Evolutionary conservation across 345 rosid genomes (phyloP), one percentile per base, ranked within the genome.

Genomic region (Lepidium didymum): DNA sequence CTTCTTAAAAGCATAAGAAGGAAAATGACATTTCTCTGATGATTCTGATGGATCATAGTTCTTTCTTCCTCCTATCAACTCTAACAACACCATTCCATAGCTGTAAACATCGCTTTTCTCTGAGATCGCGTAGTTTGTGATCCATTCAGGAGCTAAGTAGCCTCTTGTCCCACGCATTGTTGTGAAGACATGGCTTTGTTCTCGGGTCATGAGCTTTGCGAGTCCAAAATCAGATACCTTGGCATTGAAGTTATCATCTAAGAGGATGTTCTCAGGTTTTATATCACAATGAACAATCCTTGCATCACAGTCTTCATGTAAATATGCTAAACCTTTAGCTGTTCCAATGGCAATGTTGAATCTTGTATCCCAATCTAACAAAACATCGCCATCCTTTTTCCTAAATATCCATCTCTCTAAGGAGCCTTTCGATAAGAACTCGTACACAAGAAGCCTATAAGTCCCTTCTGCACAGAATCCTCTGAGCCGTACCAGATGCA

Each of bases 51-150:
- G 82, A 50, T 78, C 84, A 3, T 72, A 93, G 89, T 82, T 93
- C 73, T 90, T 90, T 68, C 97, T 85, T 50, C 98, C 97, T 7
- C 90, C 85, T 15, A 93, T 84, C 58, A 93, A 82, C 84, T 93
- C 98, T 1, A 93, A 83, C 58, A 93, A 68, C 44, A 93, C 78
- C 91, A 90, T 87, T 2, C 97, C 98, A 0, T 87, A 90, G 82
- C 98, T 90, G 65, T 90, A 93, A 8, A 93, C 96, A 64, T 90
- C 96, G 7, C 94, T 86, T 79, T 93, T 93, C 81, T 93, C 98
- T 0, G 97, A 93, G 73, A 93, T 93, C 0, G 94, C 98, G 6
- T 83, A 84, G 80, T 85, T 93, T 51, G 98, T 93, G 77, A 93
- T 85, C 98, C 97, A 93, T 44, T 93, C 97, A 0, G 97, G 97